Evolutionary conservation across 495 filamentous ascomycete genomes (phyloP).

Genomic region (Aspergillus avenaceus): DNA sequence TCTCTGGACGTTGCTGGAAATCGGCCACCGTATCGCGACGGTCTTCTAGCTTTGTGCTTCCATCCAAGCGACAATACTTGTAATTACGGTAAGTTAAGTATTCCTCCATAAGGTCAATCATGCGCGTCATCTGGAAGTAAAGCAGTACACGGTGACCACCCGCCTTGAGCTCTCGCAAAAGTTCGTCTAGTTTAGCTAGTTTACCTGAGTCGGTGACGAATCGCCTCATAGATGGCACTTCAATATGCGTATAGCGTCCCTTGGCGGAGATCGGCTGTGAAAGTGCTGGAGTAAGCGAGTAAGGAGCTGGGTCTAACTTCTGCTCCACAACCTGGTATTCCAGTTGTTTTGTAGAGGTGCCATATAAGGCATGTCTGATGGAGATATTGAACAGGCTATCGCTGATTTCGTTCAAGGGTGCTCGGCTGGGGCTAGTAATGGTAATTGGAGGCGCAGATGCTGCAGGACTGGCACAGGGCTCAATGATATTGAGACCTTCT

Average conservation of each 20-base stretch:
- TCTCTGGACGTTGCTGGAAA: conserved; percentile 88
- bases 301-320: conserved; percentile 59
- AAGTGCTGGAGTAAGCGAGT: conserved; percentile 60
- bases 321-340: conserved; percentile 70
- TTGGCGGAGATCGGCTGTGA: conserved; percentile 75
- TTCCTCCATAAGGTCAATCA: conserved; percentile 99
- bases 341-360: conserved; percentile 53
- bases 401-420: conserved; percentile 61
- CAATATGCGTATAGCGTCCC: conserved; percentile 80
- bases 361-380: conserved; percentile 71
- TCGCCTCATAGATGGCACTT: conserved; percentile 95
- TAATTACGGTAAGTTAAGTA: conserved; percentile 98
- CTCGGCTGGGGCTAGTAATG: conserved; percentile 67
- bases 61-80: conserved; percentile 95
- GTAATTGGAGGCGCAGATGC: conserved; percentile 87
- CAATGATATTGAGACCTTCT: conserved; percentile 68
- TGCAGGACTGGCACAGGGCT: conserved; percentile 69
- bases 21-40: conserved; percentile 93
- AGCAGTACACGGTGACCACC: conserved; percentile 90
- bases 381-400: conserved; percentile 72
- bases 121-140: conserved; percentile 99
- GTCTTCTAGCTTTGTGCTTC: conserved; percentile 97
- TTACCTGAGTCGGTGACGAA: conserved; percentile 98
- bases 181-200: conserved; percentile 82
- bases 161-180: conserved; percentile 84